Percentiles rank a stretch among this genome's conserved stretches.
Evolutionary conservation across 2,329 filamentous ascomycete genomes (phyloP).

Genomic region (Calycina marina): DNA sequence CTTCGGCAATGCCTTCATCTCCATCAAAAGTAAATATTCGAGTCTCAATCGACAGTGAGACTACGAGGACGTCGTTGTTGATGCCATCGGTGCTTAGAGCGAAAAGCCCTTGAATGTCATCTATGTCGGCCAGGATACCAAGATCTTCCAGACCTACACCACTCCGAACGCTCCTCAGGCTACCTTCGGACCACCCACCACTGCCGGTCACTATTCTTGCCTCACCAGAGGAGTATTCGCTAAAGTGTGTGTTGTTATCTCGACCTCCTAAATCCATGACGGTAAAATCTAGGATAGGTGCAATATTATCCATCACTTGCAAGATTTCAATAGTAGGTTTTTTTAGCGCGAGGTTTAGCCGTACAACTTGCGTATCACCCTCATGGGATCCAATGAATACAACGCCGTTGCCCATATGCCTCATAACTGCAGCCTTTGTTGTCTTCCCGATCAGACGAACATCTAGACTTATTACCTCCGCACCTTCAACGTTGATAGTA

Average conservation of each 20-base stretch:
- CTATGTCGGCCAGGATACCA: slow-evolving; percentile 67
- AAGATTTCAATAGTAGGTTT: slow-evolving; percentile 40
- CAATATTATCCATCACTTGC: slow-evolving; percentile 72
- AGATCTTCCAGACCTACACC: slow-evolving; percentile 85
- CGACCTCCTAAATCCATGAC: slow-evolving; percentile 93
- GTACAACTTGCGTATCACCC: slow-evolving; percentile 76
- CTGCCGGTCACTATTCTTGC: slow-evolving; percentile 87
- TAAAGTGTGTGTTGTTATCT: slow-evolving; percentile 62
- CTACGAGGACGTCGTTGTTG: slow-evolving; percentile 55
- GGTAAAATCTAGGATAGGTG: slow-evolving; percentile 82
- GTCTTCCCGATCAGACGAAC: slow-evolving; percentile 50
- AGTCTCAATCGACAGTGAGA: slow-evolving; percentile 74
- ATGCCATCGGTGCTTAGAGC: slow-evolving; percentile 39
- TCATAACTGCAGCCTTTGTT: slow-evolving; percentile 61
- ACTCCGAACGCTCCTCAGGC: slow-evolving; percentile 77
- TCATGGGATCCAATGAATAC: slow-evolving; percentile 87
- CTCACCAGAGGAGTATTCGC: slow-evolving; percentile 90
- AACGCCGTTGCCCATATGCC: slow-evolving; percentile 59
- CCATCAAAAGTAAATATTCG: slow-evolving; percentile 64
- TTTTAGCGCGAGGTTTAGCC: slow-evolving; percentile 35
- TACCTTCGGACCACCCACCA: slow-evolving; percentile 79
- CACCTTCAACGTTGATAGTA: slow-evolving; percentile 53
- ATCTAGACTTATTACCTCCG: slow-evolving; percentile 58
- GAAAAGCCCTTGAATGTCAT: slow-evolving; percentile 60
- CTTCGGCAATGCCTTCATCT: slow-evolving; percentile 71